Evolutionary conservation across 805 yeast genomes (phyloP).

Genomic region (Osmozyma mogii): DNA sequence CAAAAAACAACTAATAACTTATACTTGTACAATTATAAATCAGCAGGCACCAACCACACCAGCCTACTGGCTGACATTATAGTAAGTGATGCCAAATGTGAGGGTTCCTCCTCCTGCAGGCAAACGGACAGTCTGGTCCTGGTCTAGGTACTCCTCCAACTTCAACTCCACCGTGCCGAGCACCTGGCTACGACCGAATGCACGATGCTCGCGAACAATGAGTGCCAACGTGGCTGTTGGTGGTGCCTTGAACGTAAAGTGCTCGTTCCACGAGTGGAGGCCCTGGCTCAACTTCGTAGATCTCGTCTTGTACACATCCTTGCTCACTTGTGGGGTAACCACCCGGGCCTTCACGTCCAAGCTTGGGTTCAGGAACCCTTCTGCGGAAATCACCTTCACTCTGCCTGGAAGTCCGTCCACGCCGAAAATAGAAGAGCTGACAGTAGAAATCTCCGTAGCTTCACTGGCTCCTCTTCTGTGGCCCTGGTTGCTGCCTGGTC

Average conservation of each 20-base stretch:
- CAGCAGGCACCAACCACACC: background rate
- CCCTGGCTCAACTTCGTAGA: slow-evolving; percentile 42
- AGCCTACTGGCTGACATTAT: slow-evolving; percentile 16
- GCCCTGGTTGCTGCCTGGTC: slow-evolving; percentile 17
- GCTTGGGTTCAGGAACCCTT: slow-evolving; percentile 28
- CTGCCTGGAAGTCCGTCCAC: slow-evolving; percentile 45
- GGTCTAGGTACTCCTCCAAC: slow-evolving; percentile 42
- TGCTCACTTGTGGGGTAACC: slow-evolving; percentile 39
- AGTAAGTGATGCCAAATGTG: no score
- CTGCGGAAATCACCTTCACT: slow-evolving; percentile 42
- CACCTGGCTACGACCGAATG: slow-evolving; percentile 62
- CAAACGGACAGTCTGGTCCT: background rate
- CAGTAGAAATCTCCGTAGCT: slow-evolving; percentile 26
- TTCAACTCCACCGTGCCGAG: slow-evolving; percentile 51
- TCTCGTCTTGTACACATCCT: slow-evolving; percentile 61
- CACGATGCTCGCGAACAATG: slow-evolving; percentile 57
- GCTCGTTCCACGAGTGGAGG: slow-evolving; percentile 50
- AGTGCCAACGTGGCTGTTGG: slow-evolving; percentile 54
- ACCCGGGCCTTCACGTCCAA: slow-evolving; percentile 49
- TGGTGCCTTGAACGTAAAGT: slow-evolving; percentile 58
- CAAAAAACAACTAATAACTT: background rate
- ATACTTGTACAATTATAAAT: background rate
- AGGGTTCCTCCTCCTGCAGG: no score
- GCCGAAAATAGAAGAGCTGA: slow-evolving; percentile 27
- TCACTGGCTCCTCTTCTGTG: slow-evolving; percentile 16